Base-by-base conservation (phyloP, 352 stramenopile species). In the Pythium oligandrum region DNA sequence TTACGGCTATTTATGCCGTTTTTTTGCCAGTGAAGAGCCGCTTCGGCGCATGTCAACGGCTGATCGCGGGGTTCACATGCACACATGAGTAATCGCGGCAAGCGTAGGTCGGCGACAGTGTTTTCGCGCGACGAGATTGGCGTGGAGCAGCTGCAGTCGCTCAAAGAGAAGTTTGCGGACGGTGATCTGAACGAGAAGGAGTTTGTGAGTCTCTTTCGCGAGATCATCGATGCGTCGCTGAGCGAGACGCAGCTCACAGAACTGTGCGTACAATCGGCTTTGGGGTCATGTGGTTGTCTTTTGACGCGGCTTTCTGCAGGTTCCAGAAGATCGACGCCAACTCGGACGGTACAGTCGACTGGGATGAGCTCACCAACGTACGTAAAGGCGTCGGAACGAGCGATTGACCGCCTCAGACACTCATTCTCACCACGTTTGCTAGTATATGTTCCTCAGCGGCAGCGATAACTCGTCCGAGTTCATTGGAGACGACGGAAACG, bases 301-400 rank as follows among this genome's bases (percentile, higher is more conserved):
- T 7, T n/a, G 32, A 6, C 17, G 48, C 17, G 51, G 30, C 36
- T 11, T 33, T 38, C 30, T 17, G 17, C 44, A 91, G 81, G 32
- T 92, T 92, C 55, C 80, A 88, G 61, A 94, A 95, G 68, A 93
- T 96, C 46, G 86, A 95, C 48, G 85, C 83, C 4, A 93, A 94
- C 65, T 90, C 73, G 6, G 78, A 92, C 54, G 86, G 86, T 11
- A 90, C 77, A 1, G 83, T 96, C 30, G 84, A 93, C 57, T 96
- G 86, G 86, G 86, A 95, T 55, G 86, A 96, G 57, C 83, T 96
- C 43, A 96, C 86, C 3, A 92, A 90, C 57, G 80, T 88, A 60
- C 55, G 55, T 55, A 45, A 36, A 31, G 30, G 3, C 30, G 4
- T 33, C 37, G 40, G 3, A 17, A 8, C 12, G 7, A 51, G 53